phyloP scores from a whole-genome alignment of 768 basidiomycete species.

The Peribolospora baueri region DNA sequence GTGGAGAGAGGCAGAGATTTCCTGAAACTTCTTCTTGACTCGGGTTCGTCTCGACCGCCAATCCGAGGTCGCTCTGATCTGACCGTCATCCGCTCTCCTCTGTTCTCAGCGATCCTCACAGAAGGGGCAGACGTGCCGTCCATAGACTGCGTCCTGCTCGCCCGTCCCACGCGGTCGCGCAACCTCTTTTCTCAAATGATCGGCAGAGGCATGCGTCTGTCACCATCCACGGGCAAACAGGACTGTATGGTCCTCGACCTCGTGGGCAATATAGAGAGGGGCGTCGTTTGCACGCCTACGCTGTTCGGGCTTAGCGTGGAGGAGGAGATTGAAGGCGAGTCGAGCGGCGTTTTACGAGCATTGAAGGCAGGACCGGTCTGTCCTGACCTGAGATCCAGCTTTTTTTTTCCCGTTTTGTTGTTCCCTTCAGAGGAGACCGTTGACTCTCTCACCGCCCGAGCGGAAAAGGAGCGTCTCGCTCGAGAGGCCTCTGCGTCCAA shows the following conservation, averaged over 20 bases:
- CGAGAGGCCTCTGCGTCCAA: background rate
- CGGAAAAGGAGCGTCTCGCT: conserved; percentile 5
- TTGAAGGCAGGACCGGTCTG: background rate
- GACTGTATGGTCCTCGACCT: conserved; percentile 82
- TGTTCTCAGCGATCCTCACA: conserved; percentile 46
- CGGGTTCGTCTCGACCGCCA: background rate
- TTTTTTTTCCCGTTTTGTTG: background rate
- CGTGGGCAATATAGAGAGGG: conserved; percentile 24
- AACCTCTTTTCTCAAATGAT: conserved; percentile 92
- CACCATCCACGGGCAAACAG: conserved; percentile 49
- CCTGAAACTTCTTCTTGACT: background rate
- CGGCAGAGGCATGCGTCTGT: conserved; percentile 72
- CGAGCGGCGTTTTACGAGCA: background rate
- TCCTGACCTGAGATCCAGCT: background rate
- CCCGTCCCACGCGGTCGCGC: conserved; percentile 63
- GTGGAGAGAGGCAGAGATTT: background rate
- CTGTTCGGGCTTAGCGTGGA: conserved; percentile 63
- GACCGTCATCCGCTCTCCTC: background rate
- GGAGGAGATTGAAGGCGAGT: conserved; percentile 38
- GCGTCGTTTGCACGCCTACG: conserved; percentile 53
- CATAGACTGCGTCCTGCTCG: conserved; percentile 71
- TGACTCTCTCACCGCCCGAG: conserved; percentile 27
- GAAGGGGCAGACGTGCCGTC: conserved; percentile 90
- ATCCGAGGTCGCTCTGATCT: background rate
- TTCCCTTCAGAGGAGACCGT: conserved; percentile 27